Base-by-base conservation (phyloP, 805 yeast genomes). In the Cyberlindnera japonica region DNA sequence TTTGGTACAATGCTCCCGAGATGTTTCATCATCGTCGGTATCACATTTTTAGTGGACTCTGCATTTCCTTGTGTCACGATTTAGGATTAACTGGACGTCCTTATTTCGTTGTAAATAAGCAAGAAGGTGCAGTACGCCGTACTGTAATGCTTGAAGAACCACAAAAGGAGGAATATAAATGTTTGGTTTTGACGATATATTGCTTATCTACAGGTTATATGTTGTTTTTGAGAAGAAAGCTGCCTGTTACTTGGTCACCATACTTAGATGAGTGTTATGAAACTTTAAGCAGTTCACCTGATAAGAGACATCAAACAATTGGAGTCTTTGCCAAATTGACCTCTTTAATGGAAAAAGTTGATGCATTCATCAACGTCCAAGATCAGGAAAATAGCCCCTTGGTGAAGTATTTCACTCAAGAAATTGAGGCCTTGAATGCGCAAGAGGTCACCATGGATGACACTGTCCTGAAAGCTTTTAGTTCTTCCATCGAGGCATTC, bases 1-100 rank as follows among this genome's bases (percentile, higher is more conserved):
- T 81, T 21, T 89, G 95, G 95, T 88, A 87, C 57, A 85, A 83
- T 49, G 75, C 86, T 4, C 85, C 95, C 0, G 96, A 87, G 59
- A 67, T 85, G 50, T 84, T 85, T 49, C 84, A 80, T 48, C 84
- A 83, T 51, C 76, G 95, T 42, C 75, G 95, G 35, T 80, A 81
- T 48, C 93, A 85, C 56, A 65, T 87, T 38, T 71, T 86, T 47
- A 76, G 78, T 40, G 67, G 76, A 12, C 65, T 86, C 17, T 78
- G 89, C 38, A 76, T 81, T 12, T 69, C 83, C 4, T 67, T 89
- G 61, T 72, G 84, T 2, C 82, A 78, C 51, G 96, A 89, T 58
- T 62, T 89, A 39, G 95, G 95, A 0, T 69, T 88, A 5, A 76
- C 77, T 18, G 76, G 82, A 20, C 55, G 75, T 33, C 70, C 77